Base-by-base conservation (phyloP, 139 green algal genomes). In the Picochlorum sp. region DNA sequence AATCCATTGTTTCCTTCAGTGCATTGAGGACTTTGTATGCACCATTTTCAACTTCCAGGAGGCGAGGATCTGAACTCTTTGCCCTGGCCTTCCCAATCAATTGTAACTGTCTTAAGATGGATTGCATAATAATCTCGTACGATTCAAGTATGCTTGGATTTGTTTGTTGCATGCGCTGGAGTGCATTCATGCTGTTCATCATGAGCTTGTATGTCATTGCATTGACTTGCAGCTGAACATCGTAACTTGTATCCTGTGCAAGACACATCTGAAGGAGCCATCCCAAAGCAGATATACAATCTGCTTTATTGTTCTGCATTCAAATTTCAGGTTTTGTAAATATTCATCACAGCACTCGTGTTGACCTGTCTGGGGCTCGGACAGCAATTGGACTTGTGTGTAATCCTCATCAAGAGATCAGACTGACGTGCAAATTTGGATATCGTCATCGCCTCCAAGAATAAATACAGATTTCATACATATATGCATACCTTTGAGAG, bases 341-440 rank as follows among this genome's bases (percentile, higher is more conserved):
- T 26, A 20, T 10, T 54, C 47, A 24, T 24, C 8, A 13, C 18
- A 54, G 11, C 2, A 5, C 16, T 26, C 2, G 4, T 20, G 18
- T 20, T 9, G n/a, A 54, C 11, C 6, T 54, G 6, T 20, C 11
- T 21, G n/a, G 47, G 47, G 18, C 47, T 54, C 47, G 47, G 21
- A 30, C 51, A 59, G 51, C 20, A 59, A 59, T 59, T 34, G 51
- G 23, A 59, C 21, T 34, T n/a, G 7, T 59, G 51, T 34, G 9
- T 26, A 26, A 59, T 38, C 6, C 18, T 59, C 51, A 59, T 59
- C 51, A 59, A 59, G n/a, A 55, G 20, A 59, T 59, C 51, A 59
- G 51, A 59, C 51, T 59, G 51, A 59, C 51, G 51, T 59, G 51
- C 51, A 59, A 54, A 59, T 59, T n/a, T 59, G 6, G 13, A 59